Evolutionary conservation across 495 filamentous ascomycete genomes (phyloP).

Genomic region (Aspergillus campestris): DNA sequence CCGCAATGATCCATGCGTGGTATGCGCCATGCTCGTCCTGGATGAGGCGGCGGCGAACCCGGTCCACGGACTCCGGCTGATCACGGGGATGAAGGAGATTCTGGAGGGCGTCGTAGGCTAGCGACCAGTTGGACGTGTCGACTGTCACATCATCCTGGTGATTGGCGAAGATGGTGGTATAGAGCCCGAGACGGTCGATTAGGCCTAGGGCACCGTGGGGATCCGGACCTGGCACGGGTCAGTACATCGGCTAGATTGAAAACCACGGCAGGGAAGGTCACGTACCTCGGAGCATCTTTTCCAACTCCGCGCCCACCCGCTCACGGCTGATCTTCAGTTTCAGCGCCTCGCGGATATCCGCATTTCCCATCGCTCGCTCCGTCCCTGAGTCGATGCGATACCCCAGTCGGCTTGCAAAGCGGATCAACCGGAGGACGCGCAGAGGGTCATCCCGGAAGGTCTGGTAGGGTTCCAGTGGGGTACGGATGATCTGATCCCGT

Average conservation of each 20-base stretch:
- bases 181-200: conserved; percentile 67
- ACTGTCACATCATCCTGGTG: conserved; percentile 43
- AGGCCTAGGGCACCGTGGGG: conserved; percentile 60
- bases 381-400: conserved; percentile 66
- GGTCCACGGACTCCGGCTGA: conserved; percentile 6
- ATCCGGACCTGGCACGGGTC: conserved; percentile 45
- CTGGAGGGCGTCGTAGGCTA: conserved; percentile 31
- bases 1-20: conserved; percentile 66
- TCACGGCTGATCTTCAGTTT: conserved; percentile 87
- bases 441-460: conserved; percentile 95
- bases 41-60: conserved; percentile 43
- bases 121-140: conserved; percentile 30
- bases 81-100: conserved; percentile 16
- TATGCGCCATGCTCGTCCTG: conserved; percentile 51
- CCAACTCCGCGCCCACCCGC: conserved; percentile 70
- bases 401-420: conserved; percentile 78
- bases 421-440: conserved; percentile 76
- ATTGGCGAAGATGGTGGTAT: conserved; percentile 64
- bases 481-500: conserved; percentile 61
- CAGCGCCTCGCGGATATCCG: conserved; percentile 65
- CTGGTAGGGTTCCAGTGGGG: conserved; percentile 79
- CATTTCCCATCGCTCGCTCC: conserved; percentile 65
- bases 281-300: conserved; percentile 81
- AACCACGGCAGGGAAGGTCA: neutral
- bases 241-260: conserved; percentile 1